Percentiles rank a stretch among this genome's conserved stretches.
Evolutionary conservation across 2,329 filamentous ascomycete genomes (phyloP).

Genomic region (Talaromyces sp.): DNA sequence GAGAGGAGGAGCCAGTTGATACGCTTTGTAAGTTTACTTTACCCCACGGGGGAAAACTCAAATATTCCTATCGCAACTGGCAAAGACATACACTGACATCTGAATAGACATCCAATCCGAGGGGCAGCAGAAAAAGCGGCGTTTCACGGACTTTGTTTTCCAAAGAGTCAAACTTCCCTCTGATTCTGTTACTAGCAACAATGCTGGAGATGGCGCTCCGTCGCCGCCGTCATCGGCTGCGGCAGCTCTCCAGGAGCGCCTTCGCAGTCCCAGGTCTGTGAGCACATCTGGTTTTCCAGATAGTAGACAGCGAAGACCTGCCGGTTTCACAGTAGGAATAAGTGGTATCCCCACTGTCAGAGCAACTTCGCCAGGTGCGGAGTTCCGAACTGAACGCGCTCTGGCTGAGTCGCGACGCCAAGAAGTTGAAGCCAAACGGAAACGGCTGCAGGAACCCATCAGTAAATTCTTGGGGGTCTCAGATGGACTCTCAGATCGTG

Average conservation of each 20-base stretch:
- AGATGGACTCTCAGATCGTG: neutral
- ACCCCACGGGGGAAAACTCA: neutral
- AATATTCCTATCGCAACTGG: neutral
- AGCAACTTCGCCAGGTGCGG: conserved; percentile 39
- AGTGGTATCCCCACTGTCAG: conserved; percentile 34
- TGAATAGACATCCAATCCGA: conserved; percentile 42
- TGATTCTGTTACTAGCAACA: conserved; percentile 15
- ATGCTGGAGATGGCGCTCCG: conserved; percentile 5
- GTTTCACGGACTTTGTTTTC: conserved; percentile 47
- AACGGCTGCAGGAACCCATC: conserved; percentile 24
- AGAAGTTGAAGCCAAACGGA: conserved; percentile 25
- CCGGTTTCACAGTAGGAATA: conserved; percentile 17
- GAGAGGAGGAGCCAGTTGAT: conserved; percentile 54
- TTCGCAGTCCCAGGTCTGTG: conserved; percentile 33
- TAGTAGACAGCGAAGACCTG: neutral
- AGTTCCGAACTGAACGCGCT: conserved; percentile 33
- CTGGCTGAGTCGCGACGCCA: conserved; percentile 26
- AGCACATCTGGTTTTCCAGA: conserved; percentile 25
- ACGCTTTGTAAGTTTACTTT: conserved; percentile 41
- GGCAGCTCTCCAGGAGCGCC: conserved; percentile 21
- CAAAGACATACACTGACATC: neutral
- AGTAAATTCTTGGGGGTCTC: conserved; percentile 10
- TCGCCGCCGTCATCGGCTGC: conserved; percentile 15
- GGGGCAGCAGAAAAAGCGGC: conserved; percentile 41
- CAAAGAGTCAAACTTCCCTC: conserved; percentile 34